Base-by-base conservation (phyloP, 306 rosid genomes). In the Carpinus viminea region DNA sequence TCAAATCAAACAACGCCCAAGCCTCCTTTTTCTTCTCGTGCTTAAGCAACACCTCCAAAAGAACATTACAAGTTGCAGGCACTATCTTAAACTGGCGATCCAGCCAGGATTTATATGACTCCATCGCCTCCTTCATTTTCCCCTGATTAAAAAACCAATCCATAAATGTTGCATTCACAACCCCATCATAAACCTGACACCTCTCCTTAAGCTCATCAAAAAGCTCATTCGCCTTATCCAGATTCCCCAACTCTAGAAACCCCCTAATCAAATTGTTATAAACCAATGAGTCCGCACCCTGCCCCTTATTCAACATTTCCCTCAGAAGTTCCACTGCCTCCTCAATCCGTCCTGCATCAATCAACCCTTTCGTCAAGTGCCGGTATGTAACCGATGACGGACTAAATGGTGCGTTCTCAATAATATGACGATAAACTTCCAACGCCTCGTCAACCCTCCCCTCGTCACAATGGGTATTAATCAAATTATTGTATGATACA, bases 131-230 rank as follows among this genome's bases (percentile, higher is more conserved):
- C 80, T 89, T 91, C 48, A 76, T 88, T 73, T 81, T 81, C 54
- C 98, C 98, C 62, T 71, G 51, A 1, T 47, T 80, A 72, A 95
- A 93, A 75, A 87, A 93, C 98, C 97, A 91, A 17, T 92, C 95
- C 98, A 92, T 95, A 52, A 88, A 95, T 12, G 98, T 92, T 0
- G 97, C 91, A 84, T 85, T 92, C 24, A 95, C 90, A 73, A 91
- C 93, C n/a, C 98, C 98, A 69, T 95, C 96, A 75, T 95, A 95
- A 1, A 93, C 98, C 83, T 86, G 60, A 57, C 98, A 95, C 61
- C 98, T 74, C 80, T 91, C 98, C 82, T 91, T 92, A 57, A 95
- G 93, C 86, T 95, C 98, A 61, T 91, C 97, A 74, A 95, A 95
- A 12, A 95, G 86, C 78, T 95, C 98, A 66, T 86, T 86, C 0